Conservation (phyloP, 2,329 filamentous ascomycete species). For the Colletotrichum falcatum region DNA sequence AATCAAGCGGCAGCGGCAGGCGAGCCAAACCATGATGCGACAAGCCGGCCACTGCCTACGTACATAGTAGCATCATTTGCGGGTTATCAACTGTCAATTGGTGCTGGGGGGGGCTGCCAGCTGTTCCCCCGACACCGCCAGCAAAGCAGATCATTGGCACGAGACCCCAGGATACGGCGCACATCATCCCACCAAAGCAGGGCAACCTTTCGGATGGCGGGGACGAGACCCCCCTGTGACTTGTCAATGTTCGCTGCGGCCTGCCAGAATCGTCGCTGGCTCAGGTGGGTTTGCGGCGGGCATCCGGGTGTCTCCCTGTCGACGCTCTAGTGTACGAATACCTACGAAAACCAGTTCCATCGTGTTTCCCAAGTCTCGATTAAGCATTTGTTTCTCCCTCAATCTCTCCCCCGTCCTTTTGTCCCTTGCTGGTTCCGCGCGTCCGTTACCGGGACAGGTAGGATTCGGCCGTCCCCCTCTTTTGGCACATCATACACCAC, state of each 20-base stretch:
- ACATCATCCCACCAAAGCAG: slow-evolving; percentile 17
- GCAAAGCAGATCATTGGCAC: slow-evolving; percentile 15
- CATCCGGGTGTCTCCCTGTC: not conserved
- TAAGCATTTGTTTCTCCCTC: slow-evolving; percentile 1
- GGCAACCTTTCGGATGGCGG: slow-evolving; percentile 12
- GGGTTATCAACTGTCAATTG: not conserved
- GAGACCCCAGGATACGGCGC: not conserved
- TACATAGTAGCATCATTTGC: no score
- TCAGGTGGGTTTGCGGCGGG: not conserved
- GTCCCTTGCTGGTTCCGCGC: not conserved
- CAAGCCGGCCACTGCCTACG: slow-evolving; percentile 1
- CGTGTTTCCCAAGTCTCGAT: slow-evolving; percentile 2
- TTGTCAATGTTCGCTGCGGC: not conserved
- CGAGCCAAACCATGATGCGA: slow-evolving; percentile 6
- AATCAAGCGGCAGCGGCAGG: not conserved
- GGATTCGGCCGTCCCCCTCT: slow-evolving; percentile 15
- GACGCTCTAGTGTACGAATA: not conserved
- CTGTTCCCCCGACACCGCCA: slow-evolving; percentile 18
- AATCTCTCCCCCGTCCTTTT: not conserved
- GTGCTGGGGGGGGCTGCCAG: not conserved
- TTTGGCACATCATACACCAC: not conserved
- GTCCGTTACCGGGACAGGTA: not conserved
- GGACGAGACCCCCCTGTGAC: slow-evolving; percentile 6
- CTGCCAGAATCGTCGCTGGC: not conserved
- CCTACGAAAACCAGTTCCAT: not conserved